Base-by-base conservation (phyloP, 2,329 filamentous ascomycete genomes). In the Metarhizium album region DNA sequence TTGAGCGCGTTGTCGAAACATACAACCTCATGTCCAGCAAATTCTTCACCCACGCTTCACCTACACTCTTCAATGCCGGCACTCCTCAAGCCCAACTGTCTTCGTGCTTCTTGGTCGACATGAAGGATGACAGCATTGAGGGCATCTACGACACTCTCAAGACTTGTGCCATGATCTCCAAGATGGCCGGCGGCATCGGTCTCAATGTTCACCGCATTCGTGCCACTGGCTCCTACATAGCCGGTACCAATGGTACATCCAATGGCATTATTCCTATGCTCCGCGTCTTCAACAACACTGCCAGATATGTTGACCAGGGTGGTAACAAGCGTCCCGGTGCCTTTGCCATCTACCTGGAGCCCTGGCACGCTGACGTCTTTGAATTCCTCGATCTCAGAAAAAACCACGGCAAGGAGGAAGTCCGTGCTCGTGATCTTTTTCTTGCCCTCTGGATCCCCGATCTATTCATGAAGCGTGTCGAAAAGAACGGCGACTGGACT, bases 21-120 rank as follows among this genome's bases (percentile, higher is more conserved):
- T 98, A 98, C 78, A 91, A 97, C 73, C 82, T 94, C 71, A 96
- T 98, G 90, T 98, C 93, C 31, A 90, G 84, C 75, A 97, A 97
- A 72, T 91, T 87, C 75, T 98, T 98, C 74, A 98, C 93, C 51
- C 93, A 98, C 65, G 93, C 93, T 49, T 98, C 93, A 8, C 93
- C 93, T 3, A 98, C 93, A 3, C 83, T 98, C 48, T 98, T 98
- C 83, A 96, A 95, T 63, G 93, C 93, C 50, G 93, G 91, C 64
- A 98, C 93, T 27, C 93, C 93, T 43, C 85, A 93, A 64, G 84
- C 90, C 43, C 93, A 98, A 73, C 78, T 98, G 61, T 94, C 93
- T 2, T 98, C 93, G 16, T 98, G 93, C 78, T 98, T 98, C 83
- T 79, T 98, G 50, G 89, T 98, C 59, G 93, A 97, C 70, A 97